These are phyloP conservation scores for Nakaseomyces bracarensis DNA, from an alignment of 1,139 yeast species.

Conservation along the genomic window DNA sequence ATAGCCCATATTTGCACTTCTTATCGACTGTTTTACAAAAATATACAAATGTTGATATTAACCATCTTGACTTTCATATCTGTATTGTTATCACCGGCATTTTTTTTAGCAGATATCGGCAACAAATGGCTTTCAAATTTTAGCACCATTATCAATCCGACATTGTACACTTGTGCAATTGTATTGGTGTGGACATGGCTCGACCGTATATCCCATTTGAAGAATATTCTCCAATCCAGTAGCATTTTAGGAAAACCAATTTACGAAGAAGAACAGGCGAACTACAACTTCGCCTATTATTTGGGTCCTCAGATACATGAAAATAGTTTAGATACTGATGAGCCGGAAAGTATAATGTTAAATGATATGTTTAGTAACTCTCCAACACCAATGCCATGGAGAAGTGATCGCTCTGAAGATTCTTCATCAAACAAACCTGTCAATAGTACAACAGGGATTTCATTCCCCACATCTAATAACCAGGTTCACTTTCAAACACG, in stretches of 20 bases:
- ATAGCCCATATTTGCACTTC: conserved; percentile 45
- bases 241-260: conserved; percentile 76
- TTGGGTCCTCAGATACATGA: conserved; percentile 10
- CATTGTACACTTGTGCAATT: conserved; percentile 63
- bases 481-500: conserved; percentile 1
- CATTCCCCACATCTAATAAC: background rate
- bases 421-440: background rate
- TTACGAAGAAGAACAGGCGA: conserved; percentile 47
- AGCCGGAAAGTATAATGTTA: background rate
- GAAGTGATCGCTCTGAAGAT: background rate
- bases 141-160: conserved; percentile 64
- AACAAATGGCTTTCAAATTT: conserved; percentile 63
- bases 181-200: conserved; percentile 88
- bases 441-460: background rate
- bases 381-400: background rate
- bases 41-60: conserved; percentile 41
- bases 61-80: conserved; percentile 53
- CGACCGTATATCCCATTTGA: conserved; percentile 53
- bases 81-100: conserved; percentile 58
- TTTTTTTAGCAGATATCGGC: conserved; percentile 72
- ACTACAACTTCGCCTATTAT: conserved; percentile 26
- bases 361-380: conserved; percentile 4
- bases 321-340: background rate
- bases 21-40: conserved; percentile 46
- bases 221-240: conserved; percentile 60